Evolutionary conservation across 805 yeast genomes (phyloP).

Genomic region (Kuraishia hungarica): DNA sequence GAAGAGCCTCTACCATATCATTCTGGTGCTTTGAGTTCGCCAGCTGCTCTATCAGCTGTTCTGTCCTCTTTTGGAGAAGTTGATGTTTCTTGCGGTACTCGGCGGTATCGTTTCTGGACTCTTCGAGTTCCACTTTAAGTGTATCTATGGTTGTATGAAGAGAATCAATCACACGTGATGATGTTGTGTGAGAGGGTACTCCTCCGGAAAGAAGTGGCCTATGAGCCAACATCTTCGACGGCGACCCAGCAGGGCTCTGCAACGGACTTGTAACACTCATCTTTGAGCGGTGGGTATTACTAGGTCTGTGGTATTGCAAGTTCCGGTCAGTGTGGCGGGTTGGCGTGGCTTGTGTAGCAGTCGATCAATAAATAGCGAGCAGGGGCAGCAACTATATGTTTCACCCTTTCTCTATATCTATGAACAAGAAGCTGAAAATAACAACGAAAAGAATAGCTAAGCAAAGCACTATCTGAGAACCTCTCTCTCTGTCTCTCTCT

Average conservation of each 20-base stretch:
- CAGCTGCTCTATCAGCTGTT: slow-evolving; percentile 50
- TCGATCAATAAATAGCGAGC: too few relatives aligned
- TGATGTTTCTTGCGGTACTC: slow-evolving; percentile 48
- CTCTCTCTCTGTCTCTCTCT: too few relatives aligned
- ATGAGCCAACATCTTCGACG: not conserved
- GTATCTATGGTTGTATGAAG: slow-evolving; percentile 22
- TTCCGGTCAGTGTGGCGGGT: not conserved
- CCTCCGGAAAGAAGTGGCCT: not conserved
- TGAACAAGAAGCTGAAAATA: too few relatives aligned
- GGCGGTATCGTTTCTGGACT: slow-evolving; percentile 20
- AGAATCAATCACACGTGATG: slow-evolving; percentile 24
- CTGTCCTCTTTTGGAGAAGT: slow-evolving; percentile 37
- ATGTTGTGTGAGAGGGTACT: not conserved
- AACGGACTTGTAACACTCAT: not conserved
- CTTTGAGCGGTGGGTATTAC: too few relatives aligned
- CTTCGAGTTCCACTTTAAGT: slow-evolving; percentile 13
- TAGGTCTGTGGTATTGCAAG: not conserved
- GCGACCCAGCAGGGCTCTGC: not conserved
- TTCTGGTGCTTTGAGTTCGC: slow-evolving; percentile 71
- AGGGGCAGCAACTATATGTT: too few relatives aligned
- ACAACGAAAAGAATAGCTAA: too few relatives aligned
- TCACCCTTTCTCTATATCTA: too few relatives aligned
- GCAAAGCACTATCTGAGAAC: too few relatives aligned
- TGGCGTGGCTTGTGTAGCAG: too few relatives aligned
- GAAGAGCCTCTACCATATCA: slow-evolving; percentile 60